Conservation (phyloP, 495 filamentous ascomycete species). For the Penicillium waksmanii region DNA sequence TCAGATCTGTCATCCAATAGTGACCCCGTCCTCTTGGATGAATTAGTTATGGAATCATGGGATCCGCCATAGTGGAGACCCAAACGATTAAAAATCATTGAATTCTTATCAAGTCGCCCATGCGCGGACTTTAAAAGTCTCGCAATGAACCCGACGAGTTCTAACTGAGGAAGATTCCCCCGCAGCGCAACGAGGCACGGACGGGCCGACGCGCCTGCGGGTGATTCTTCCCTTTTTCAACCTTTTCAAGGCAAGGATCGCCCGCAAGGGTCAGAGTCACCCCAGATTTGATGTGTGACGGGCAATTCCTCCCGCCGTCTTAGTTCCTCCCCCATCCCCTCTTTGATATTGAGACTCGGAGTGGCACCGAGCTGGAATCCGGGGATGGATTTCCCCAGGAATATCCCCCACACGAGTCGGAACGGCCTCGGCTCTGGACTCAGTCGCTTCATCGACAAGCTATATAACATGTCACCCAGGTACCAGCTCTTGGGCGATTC, state of each 20-base stretch:
- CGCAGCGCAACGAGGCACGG: not conserved
- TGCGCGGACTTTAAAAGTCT: not conserved
- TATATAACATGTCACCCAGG: constrained; percentile 3
- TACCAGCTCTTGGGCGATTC: not conserved
- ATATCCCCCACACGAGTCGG: not conserved
- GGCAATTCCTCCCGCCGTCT: not conserved
- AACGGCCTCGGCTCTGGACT: not conserved
- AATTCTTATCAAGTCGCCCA: no score
- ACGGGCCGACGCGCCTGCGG: constrained; percentile 2
- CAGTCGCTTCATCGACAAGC: not conserved
- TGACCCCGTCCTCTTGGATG: no score
- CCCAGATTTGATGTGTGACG: not conserved
- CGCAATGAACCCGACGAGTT: not conserved
- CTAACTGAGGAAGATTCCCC: not conserved
- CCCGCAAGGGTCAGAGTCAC: not conserved
- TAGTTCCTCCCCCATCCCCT: not conserved
- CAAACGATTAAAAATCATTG: no score
- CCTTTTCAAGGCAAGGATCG: not conserved
- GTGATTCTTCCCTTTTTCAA: not conserved
- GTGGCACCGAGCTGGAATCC: not conserved
- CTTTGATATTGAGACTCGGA: not conserved
- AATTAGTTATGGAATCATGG: no score
- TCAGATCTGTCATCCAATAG: no score
- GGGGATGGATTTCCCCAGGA: not conserved
- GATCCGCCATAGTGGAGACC: no score